Percentiles rank a stretch among this genome's conserved stretches.
phyloP scores from a whole-genome alignment of 225 moss, liverwort and hornwort species.

The Takakia lepidozioides region DNA sequence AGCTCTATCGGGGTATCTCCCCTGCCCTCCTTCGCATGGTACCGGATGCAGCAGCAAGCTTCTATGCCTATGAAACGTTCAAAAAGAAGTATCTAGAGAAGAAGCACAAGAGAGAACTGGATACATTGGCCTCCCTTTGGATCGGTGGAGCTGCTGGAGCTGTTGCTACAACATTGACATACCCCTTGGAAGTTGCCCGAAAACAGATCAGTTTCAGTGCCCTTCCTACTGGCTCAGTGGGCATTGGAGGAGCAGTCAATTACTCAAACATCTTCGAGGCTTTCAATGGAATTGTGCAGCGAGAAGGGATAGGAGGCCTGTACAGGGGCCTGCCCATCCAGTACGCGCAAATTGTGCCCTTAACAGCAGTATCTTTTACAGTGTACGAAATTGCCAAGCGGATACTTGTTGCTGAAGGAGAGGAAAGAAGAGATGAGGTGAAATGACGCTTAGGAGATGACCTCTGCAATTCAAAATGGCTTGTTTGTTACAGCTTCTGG shows the following conservation, averaged over 20 bases:
- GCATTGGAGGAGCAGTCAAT: conserved; percentile 27
- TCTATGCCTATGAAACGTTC: conserved; percentile 77
- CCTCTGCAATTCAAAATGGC: too few species aligned
- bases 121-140: conserved; percentile 40
- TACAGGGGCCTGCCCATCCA: conserved; percentile 61
- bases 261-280: conserved; percentile 69
- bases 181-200: conserved; percentile 68
- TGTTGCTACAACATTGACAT: conserved; percentile 52
- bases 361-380: conserved; percentile 63
- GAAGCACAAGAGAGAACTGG: conserved; percentile 13
- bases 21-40: conserved; percentile 59
- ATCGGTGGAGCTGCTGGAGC: conserved; percentile 77
- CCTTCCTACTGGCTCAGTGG: conserved; percentile 29
- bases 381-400: conserved; percentile 78
- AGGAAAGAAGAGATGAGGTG: conserved; percentile 61
- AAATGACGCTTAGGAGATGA: too few species aligned
- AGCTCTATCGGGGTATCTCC: conserved; percentile 64
- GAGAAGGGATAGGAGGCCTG: conserved; percentile 48
- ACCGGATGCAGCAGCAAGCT: conserved; percentile 67
- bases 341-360: conserved; percentile 51
- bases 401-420: conserved; percentile 56
- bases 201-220: conserved; percentile 63
- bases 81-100: conserved; percentile 35
- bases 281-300: conserved; percentile 41
- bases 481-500: too few species aligned